A percentile compares a stretch with the other conserved stretches of the same genome.
Conservation (phyloP, 768 basidiomycete genomes). For the Leccinum olivaceopallidum region DNA sequence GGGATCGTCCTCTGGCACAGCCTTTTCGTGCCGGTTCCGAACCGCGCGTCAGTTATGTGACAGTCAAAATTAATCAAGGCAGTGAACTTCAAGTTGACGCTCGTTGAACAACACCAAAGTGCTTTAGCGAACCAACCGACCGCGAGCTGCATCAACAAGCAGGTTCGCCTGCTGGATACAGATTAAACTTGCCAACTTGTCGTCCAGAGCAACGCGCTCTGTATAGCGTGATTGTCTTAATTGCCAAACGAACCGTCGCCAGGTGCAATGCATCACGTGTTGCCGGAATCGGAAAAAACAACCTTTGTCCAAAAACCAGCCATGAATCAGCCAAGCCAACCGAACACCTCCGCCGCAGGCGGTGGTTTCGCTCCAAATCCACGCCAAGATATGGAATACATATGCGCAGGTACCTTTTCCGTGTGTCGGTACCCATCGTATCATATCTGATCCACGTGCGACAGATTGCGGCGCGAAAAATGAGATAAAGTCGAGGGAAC, state of each 20-base stretch:
- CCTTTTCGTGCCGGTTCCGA: constrained; percentile 20
- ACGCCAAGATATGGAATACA: constrained; percentile 75
- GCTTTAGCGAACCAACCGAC: neutral
- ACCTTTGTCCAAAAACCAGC: neutral
- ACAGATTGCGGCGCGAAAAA: constrained; percentile 92
- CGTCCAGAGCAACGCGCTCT: constrained; percentile 12
- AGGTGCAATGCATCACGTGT: constrained; percentile 10
- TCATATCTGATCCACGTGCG: constrained; percentile 13
- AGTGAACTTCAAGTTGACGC: too few species aligned
- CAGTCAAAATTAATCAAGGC: neutral
- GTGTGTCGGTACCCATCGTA: constrained; percentile 1
- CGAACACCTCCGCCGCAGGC: constrained; percentile 34
- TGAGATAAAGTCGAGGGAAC: constrained; percentile 87
- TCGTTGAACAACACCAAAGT: neutral
- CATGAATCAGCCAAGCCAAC: constrained; percentile 42
- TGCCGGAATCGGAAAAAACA: neutral
- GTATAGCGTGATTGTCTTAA: constrained; percentile 16
- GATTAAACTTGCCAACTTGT: neutral
- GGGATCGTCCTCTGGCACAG: constrained; percentile 40
- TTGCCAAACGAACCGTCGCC: constrained; percentile 17
- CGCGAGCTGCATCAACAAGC: neutral
- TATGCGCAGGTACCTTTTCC: constrained; percentile 69
- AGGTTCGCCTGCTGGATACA: neutral
- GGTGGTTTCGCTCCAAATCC: constrained; percentile 39
- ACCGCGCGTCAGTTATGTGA: constrained; percentile 7